These are phyloP conservation scores for Beauveria sp. DNA, from an alignment of 2,329 filamentous ascomycete genomes.

Conservation along the genomic window DNA sequence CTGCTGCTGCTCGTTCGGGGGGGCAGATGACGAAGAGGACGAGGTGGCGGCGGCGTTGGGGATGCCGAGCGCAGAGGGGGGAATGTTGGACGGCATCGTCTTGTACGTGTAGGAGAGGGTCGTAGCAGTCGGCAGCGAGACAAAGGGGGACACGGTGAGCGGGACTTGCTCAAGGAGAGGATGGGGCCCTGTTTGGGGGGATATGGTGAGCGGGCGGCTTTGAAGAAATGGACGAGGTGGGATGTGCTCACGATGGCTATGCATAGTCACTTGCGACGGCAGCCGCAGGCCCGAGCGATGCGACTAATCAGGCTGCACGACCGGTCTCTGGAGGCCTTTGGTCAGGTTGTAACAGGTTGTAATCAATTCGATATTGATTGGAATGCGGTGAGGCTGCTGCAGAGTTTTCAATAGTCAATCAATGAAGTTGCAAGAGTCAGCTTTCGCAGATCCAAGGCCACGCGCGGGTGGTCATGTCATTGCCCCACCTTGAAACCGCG, in stretches of 20 bases:
- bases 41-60: conserved; percentile 20
- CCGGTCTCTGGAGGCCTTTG: too few species aligned
- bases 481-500: conserved; percentile 2
- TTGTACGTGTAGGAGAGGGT: conserved; percentile 96
- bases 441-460: background rate
- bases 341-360: too few species aligned
- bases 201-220: background rate
- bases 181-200: conserved; percentile 53
- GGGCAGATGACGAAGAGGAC: too few species aligned
- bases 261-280: conserved; percentile 18
- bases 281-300: background rate
- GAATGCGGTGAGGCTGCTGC: background rate
- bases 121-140: conserved; percentile 80
- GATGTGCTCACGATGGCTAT: conserved; percentile 26
- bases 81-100: conserved; percentile 77
- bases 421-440: background rate
- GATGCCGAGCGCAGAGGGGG: conserved; percentile 35
- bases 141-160: conserved; percentile 87
- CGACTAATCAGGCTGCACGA: too few species aligned
- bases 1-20: too few species aligned
- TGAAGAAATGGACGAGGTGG: background rate
- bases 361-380: background rate
- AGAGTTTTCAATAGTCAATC: background rate
- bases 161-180: conserved; percentile 87
- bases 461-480: conserved; percentile 4